Percentiles rank a stretch among this genome's conserved stretches.
Conservation (phyloP, 1,139 yeast genomes). For the Pneumocystis canis region DNA sequence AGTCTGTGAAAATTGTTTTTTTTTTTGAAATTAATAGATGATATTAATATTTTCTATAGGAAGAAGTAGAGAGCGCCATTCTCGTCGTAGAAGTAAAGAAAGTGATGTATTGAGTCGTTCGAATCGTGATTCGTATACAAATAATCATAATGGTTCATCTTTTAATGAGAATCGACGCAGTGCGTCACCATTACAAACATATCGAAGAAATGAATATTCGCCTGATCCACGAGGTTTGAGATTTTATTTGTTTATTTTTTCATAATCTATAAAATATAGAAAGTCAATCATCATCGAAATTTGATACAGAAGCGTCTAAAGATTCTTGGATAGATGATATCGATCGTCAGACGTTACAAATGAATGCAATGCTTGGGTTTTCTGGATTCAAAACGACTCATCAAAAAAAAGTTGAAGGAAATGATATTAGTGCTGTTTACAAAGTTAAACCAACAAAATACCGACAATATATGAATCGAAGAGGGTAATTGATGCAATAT, state of each 20-base stretch:
- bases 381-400: slow-evolving; percentile 46
- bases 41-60: not conserved
- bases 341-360: slow-evolving; percentile 6
- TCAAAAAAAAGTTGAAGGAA: slow-evolving; percentile 39
- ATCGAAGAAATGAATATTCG: not conserved
- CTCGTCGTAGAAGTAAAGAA: not conserved
- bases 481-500: slow-evolving; percentile 15
- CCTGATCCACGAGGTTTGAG: not conserved
- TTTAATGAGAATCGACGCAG: not conserved
- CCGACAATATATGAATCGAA: slow-evolving; percentile 43
- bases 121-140: not conserved
- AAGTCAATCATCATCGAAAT: too few relatives aligned
- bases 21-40: not conserved
- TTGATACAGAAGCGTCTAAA: not conserved
- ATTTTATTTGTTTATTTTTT: not conserved
- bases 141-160: not conserved
- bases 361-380: slow-evolving; percentile 48
- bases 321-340: not conserved
- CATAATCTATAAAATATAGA: not conserved
- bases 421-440: slow-evolving; percentile 35
- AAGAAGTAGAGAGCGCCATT: not conserved
- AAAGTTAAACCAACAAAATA: slow-evolving; percentile 33
- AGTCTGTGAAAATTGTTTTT: not conserved
- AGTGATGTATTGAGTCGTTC: not conserved
- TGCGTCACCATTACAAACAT: not conserved